These are phyloP conservation scores for Penicillium goetzii DNA, from an alignment of 495 filamentous ascomycete species.

Conservation along the genomic window DNA sequence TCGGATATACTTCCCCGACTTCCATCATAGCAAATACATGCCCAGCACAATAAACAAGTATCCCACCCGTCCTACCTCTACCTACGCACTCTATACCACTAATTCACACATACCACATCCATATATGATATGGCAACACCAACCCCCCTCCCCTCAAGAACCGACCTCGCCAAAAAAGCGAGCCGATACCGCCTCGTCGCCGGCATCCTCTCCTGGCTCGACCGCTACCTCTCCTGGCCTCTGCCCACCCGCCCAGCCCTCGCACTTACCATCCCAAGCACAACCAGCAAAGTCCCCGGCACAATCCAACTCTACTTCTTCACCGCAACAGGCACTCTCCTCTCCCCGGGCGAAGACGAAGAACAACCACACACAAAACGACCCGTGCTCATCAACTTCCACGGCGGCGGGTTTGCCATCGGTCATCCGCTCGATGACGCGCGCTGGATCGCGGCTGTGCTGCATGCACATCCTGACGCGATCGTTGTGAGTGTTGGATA, in stretches of 20 bases:
- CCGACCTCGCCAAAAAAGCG: conserved; percentile 18
- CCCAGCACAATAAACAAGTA: neutral
- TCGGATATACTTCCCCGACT: neutral
- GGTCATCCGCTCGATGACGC: conserved; percentile 36
- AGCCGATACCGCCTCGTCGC: conserved; percentile 21
- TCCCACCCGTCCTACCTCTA: too few relatives aligned
- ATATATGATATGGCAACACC: neutral
- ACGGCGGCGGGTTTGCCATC: conserved; percentile 46
- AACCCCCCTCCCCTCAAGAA: conserved; percentile 3
- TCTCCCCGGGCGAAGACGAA: conserved; percentile 5
- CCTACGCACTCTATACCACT: too few relatives aligned
- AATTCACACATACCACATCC: neutral
- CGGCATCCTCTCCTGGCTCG: conserved; percentile 24
- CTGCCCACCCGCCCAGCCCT: conserved; percentile 16
- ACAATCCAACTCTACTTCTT: conserved; percentile 29
- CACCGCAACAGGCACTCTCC: conserved; percentile 15
- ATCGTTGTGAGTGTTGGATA: conserved; percentile 39
- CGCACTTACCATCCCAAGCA: conserved; percentile 26
- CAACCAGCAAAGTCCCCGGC: conserved; percentile 22
- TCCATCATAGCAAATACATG: neutral
- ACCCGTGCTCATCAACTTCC: conserved; percentile 29
- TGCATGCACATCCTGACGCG: conserved; percentile 10
- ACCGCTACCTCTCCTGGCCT: conserved; percentile 27
- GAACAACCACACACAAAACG: conserved; percentile 1
- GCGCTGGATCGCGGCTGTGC: conserved; percentile 24